Percentiles rank a stretch among this genome's conserved stretches.
Evolutionary conservation across 2,329 filamentous ascomycete genomes (phyloP).

Genomic region (Colletotrichum falcatum): DNA sequence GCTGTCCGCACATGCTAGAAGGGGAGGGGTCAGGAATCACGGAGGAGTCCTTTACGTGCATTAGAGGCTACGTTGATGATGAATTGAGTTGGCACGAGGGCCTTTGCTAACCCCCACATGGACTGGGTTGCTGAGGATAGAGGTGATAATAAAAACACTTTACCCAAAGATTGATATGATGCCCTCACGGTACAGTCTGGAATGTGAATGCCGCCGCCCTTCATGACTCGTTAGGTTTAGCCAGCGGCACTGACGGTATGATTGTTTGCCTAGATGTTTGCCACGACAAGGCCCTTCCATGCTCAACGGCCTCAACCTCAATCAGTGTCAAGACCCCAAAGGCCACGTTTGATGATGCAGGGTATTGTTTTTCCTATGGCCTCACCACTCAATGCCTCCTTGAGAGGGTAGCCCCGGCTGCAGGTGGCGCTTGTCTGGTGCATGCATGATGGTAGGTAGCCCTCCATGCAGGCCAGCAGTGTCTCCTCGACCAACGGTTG

Average conservation of each 20-base stretch:
- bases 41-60: conserved; percentile 33
- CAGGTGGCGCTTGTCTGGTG: neutral
- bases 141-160: conserved; percentile 38
- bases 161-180: conserved; percentile 4
- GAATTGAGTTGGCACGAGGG: conserved; percentile 33
- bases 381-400: neutral
- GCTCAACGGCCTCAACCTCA: neutral
- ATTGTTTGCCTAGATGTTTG: neutral
- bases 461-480: neutral
- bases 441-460: too few species aligned
- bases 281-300: neutral
- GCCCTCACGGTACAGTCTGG: neutral
- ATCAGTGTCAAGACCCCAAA: neutral
- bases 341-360: neutral
- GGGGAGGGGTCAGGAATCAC: conserved; percentile 8
- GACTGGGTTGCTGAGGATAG: conserved; percentile 19
- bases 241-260: neutral
- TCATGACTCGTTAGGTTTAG: neutral
- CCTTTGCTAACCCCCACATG: conserved; percentile 1
- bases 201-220: neutral
- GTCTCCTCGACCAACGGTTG: neutral
- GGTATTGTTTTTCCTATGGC: neutral
- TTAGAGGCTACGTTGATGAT: conserved; percentile 34
- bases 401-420: neutral
- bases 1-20: conserved; percentile 22